A percentile compares a stretch with the other conserved stretches of the same genome.
These are phyloP conservation scores for Rhodotorula sp. DNA, from an alignment of 1,284 basidiomycete species.

Conservation along the genomic window DNA sequence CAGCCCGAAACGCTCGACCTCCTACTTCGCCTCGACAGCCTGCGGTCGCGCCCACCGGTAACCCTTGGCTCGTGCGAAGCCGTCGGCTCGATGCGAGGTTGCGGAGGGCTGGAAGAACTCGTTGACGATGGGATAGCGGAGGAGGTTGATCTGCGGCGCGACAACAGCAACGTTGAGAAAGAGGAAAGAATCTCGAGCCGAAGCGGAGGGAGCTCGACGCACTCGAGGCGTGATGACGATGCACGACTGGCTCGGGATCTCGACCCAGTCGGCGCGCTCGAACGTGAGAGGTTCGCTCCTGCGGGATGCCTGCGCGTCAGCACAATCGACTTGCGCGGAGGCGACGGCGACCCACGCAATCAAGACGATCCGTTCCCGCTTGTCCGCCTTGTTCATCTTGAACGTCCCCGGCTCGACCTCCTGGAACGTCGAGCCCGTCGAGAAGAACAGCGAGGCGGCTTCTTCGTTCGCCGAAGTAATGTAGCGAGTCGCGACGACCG, in stretches of 20 bases:
- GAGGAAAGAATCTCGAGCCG: no score
- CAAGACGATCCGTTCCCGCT: slow-evolving; percentile 65
- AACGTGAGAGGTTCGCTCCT: slow-evolving; percentile 85
- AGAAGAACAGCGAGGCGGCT: slow-evolving; percentile 71
- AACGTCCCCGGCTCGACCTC: slow-evolving; percentile 80
- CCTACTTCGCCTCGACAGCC: slow-evolving; percentile 2
- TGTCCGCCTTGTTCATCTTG: slow-evolving; percentile 97
- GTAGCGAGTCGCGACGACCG: slow-evolving; percentile 90
- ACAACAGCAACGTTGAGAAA: no score
- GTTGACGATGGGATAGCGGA: slow-evolving; percentile 92
- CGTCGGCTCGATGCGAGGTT: slow-evolving; percentile 19
- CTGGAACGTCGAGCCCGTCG: slow-evolving; percentile 61
- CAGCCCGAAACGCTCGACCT: no score
- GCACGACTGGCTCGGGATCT: slow-evolving; percentile 55
- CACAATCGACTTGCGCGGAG: no score
- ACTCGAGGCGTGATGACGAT: slow-evolving; percentile 49
- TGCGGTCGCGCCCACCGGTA: slow-evolving; percentile 18
- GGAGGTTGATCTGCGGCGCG: slow-evolving; percentile 67
- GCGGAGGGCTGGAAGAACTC: slow-evolving; percentile 59
- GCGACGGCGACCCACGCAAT: slow-evolving; percentile 30
- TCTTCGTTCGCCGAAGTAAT: slow-evolving; percentile 87
- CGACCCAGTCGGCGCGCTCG: slow-evolving; percentile 64
- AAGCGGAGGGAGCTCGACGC: neutral
- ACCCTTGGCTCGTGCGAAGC: slow-evolving; percentile 28
- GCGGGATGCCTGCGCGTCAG: neutral